Percentiles rank a stretch among this genome's conserved stretches.
phyloP scores from a whole-genome alignment of 2,329 filamentous ascomycete species.

The Ascocoryne sarcoides region DNA sequence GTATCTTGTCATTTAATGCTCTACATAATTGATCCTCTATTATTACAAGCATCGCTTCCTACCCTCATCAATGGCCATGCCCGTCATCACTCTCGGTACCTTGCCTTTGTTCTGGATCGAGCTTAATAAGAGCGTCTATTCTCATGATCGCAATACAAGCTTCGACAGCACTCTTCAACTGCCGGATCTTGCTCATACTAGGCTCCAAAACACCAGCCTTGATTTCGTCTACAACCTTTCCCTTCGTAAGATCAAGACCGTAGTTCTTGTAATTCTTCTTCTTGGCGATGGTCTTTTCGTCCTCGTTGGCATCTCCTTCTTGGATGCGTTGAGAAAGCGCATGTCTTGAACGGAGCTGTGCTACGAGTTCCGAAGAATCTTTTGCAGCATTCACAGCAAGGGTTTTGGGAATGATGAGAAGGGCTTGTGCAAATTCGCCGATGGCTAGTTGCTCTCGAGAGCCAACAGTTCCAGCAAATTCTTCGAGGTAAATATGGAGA shows the following conservation, averaged over 20 bases:
- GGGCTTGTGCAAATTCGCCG: constrained; percentile 90
- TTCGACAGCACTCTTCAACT: constrained; percentile 97
- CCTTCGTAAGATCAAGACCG: constrained; percentile 80
- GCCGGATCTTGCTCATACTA: constrained; percentile 95
- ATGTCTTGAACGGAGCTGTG: constrained; percentile 88
- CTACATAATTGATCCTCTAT: constrained; percentile 5
- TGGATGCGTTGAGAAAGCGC: constrained; percentile 87
- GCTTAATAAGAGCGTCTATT: constrained; percentile 96
- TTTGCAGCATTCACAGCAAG: constrained; percentile 95
- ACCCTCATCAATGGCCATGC: constrained; percentile 62
- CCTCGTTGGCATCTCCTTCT: constrained; percentile 73
- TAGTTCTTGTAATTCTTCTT: constrained; percentile 99
- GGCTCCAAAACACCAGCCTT: constrained; percentile 95
- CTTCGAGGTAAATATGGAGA: constrained; percentile 96
- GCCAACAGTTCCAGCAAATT: constrained; percentile 94
- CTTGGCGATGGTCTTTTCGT: constrained; percentile 81
- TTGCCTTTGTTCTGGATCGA: constrained; percentile 75
- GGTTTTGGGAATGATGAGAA: constrained; percentile 92
- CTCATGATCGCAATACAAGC: constrained; percentile 99
- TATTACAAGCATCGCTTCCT: constrained; percentile 11
- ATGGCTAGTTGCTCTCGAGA: constrained; percentile 97
- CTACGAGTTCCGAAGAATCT: constrained; percentile 89
- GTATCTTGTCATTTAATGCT: neutral
- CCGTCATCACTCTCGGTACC: constrained; percentile 62
- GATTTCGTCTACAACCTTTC: constrained; percentile 85